Evolutionary conservation across 129 eudicot genomes (phyloP).

Genomic region (Lonicera japonica): DNA sequence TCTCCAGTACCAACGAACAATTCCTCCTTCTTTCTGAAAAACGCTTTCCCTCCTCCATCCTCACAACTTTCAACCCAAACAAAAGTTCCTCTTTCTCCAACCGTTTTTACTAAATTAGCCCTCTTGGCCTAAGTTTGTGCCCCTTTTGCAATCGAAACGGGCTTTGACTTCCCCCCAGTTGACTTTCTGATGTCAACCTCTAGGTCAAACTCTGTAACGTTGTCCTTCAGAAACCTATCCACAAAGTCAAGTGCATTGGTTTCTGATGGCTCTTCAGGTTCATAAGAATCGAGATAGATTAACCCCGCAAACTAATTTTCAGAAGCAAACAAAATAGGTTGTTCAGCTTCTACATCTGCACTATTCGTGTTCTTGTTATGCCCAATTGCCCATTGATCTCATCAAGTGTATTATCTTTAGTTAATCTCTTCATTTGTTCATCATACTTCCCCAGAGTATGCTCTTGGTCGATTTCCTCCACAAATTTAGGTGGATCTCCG

Average conservation of each 20-base stretch:
- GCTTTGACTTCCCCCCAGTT: constrained; percentile 36
- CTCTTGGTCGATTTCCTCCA: constrained; percentile 21
- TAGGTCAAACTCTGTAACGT: constrained; percentile 34
- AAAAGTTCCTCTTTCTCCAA: constrained; percentile 35
- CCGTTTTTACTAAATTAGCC: constrained; percentile 24
- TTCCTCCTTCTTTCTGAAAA: constrained; percentile 63
- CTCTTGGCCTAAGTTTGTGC: constrained; percentile 52
- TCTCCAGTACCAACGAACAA: constrained; percentile 32
- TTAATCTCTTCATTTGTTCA: constrained; percentile 18
- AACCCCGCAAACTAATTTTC: constrained; percentile 52
- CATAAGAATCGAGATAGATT: constrained; percentile 78
- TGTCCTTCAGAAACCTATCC: constrained; percentile 59
- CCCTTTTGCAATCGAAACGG: constrained; percentile 58
- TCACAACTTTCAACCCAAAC: constrained; percentile 77
- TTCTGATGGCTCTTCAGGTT: constrained; percentile 91
- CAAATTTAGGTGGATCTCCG: constrained; percentile 4
- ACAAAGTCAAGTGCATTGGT: constrained; percentile 81
- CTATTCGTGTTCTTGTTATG: constrained; percentile 20
- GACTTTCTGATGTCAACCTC: constrained; percentile 19
- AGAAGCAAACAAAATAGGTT: too few species aligned
- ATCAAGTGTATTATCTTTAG: too few species aligned
- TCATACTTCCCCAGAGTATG: constrained; percentile 14
- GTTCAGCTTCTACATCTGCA: too few species aligned
- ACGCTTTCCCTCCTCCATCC: constrained; percentile 88
- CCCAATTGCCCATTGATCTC: too few species aligned